Conservation (phyloP, 768 basidiomycete genomes). For the Paxillus rubicundulus region DNA sequence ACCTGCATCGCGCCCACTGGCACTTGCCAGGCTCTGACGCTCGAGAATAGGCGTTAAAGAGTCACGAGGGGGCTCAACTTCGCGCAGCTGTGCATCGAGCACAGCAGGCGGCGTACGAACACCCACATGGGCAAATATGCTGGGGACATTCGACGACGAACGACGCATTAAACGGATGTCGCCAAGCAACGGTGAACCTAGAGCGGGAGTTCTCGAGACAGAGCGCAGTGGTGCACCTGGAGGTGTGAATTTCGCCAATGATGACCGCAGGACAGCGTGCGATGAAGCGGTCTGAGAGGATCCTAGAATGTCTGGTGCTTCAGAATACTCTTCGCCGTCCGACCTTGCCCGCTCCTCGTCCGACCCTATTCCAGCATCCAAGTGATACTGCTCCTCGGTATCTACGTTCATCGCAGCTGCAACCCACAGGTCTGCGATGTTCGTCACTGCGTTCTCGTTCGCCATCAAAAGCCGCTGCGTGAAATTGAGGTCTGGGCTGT, state of each 20-base stretch:
- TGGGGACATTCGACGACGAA: constrained; percentile 59
- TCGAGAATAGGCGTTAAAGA: constrained; percentile 54
- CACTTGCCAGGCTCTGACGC: constrained; percentile 35
- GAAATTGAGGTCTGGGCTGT: constrained; percentile 69
- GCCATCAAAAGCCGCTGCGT: constrained; percentile 87
- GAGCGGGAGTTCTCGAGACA: constrained; percentile 23
- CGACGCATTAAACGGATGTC: constrained; percentile 43
- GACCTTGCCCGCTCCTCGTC: constrained; percentile 25
- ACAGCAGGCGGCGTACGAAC: constrained; percentile 77
- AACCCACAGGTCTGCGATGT: constrained; percentile 96
- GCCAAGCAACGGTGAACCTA: constrained; percentile 33
- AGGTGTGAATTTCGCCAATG: constrained; percentile 25
- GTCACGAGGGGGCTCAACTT: constrained; percentile 40
- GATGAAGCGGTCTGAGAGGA: constrained; percentile 17
- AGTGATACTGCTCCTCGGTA: constrained; percentile 75
- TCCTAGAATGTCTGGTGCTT: constrained; percentile 30
- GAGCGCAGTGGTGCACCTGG: constrained; percentile 34
- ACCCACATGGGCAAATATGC: constrained; percentile 83
- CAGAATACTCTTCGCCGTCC: constrained; percentile 48
- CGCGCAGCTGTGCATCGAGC: constrained; percentile 63
- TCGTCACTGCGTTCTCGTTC: constrained; percentile 92
- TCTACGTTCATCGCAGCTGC: constrained; percentile 95
- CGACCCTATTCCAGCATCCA: constrained; percentile 28
- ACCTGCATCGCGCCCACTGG: constrained; percentile 25
- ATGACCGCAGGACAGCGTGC: constrained; percentile 20